Base-by-base conservation (phyloP, 345 rosid genomes). In the Xanthoceras sorbifolium region DNA sequence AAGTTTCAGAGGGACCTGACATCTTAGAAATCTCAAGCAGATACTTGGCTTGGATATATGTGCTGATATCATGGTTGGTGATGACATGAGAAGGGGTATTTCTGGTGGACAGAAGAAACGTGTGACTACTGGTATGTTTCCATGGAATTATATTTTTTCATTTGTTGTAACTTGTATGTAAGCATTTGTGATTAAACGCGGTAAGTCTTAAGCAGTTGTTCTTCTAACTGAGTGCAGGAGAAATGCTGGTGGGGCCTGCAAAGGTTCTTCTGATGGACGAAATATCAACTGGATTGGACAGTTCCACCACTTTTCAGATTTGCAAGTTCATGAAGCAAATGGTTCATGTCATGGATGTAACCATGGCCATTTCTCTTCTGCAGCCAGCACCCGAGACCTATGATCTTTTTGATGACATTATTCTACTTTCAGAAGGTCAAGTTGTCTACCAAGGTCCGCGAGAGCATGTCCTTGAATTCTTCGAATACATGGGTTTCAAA, bases 211-310 rank as follows among this genome's bases (percentile, higher is more conserved):
- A 34, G 40, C 40, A 36, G 40, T 36, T 36, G 7, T 6, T 36
- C 9, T 36, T 36, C 40, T 36, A 7, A 36, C 46, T 9, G 46
- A 40, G 14, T 40, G 83, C 89, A 92, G 97, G 98, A 70, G 98
- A 94, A 81, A 92, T 94, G 97, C 72, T 94, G 86, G 97, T 90
- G 7, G 97, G 97, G 82, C 93, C 98, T 0, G 98, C 98, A 3
- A 92, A 88, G 77, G 97, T 89, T 31, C 87, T 90, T 57, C 84
- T 91, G 75, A 94, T 94, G 97, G 98, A 94, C 81, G 98, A 94
- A 81, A 94, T 94, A 76, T 94, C 98, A 67, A 92, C 94, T 22
- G 98, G 98, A 74, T 77, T 92, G 77, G 98, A 94, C 69, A 92
- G 97, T 79, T 90, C 96, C 25, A 94, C 98, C n/a, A 92, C 97